phyloP scores from a whole-genome alignment of 2,329 filamentous ascomycete species.

The Parastagonospora avenae region DNA sequence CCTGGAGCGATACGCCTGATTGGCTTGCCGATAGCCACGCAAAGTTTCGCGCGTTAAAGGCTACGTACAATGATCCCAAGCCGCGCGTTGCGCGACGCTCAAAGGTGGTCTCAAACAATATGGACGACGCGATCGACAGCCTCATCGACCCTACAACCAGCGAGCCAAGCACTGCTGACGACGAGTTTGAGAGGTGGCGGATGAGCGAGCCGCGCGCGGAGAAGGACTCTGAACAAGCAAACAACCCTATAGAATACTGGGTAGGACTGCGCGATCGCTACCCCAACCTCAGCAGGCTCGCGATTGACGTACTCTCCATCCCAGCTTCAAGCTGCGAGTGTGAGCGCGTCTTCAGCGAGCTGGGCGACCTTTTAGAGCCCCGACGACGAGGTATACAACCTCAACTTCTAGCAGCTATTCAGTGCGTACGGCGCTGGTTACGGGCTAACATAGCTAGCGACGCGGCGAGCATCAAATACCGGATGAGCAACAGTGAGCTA shows the following conservation, averaged over 20 bases:
- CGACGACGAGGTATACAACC: too few species aligned
- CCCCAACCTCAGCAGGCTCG: background rate
- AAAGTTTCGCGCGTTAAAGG: slow-evolving; percentile 1
- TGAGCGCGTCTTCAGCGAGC: too few species aligned
- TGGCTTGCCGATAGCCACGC: slow-evolving; percentile 5
- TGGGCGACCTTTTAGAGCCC: too few species aligned
- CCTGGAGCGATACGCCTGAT: slow-evolving; percentile 1
- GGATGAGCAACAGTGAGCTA: too few species aligned
- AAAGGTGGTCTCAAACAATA: background rate
- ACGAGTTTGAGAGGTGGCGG: slow-evolving; percentile 4
- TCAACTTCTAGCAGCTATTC: slow-evolving; percentile 2
- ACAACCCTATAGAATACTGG: slow-evolving; percentile 6
- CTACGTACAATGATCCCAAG: slow-evolving; percentile 1
- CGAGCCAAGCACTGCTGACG: too few species aligned
- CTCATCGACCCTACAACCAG: slow-evolving; percentile 2
- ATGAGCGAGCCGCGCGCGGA: slow-evolving; percentile 2
- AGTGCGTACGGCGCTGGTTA: slow-evolving; percentile 2
- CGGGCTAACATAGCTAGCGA: background rate
- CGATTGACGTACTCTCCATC: background rate
- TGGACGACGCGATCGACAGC: slow-evolving; percentile 7
- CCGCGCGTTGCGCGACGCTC: background rate
- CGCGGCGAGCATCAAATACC: too few species aligned
- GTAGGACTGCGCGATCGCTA: slow-evolving; percentile 5
- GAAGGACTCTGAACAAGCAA: slow-evolving; percentile 1
- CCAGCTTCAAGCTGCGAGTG: too few species aligned